Evolutionary conservation across 805 yeast genomes (phyloP), one percentile per base, ranked within the genome.

Genomic region (Sungouiella blattae): DNA sequence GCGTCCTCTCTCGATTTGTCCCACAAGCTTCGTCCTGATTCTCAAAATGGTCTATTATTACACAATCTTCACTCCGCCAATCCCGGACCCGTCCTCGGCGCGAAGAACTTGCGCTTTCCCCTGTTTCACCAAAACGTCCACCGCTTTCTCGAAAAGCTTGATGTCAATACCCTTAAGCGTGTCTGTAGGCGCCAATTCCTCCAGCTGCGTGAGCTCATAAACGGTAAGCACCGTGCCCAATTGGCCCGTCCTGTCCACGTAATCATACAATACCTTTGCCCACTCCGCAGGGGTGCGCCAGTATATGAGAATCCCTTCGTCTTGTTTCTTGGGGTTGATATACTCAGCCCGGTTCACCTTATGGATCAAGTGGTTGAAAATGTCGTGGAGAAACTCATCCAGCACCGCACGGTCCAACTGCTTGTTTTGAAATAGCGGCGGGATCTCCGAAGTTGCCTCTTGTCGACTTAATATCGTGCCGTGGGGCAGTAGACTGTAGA

Each of bases 11-110:
- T n/a, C n/a, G n/a, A n/a, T n/a, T n/a, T n/a, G n/a, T n/a, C n/a
- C n/a, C n/a, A n/a, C n/a, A n/a, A n/a, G n/a, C n/a, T n/a, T n/a
- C n/a, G n/a, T n/a, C n/a, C n/a, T n/a, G n/a, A n/a, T n/a, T n/a
- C n/a, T n/a, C n/a, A n/a, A n/a, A n/a, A n/a, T n/a, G n/a, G n/a
- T n/a, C n/a, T n/a, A n/a, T n/a, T n/a, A n/a, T n/a, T 52, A 78
- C 20, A 75, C 75, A 18, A 80, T 71, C 60, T 91, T 91, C 4
- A 89, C 84, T 15, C 95, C 98, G 2, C 82, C 83, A 15, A 83
- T 74, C 33, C 68, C 71, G 25, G 53, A 37, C 9, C 79, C 80
- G 25, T 72, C 77, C 26, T 80, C 83, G 31, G 77, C 83, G 58
- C 78, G 79, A 58, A 89, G 59, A 14, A 85, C 54, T 32, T 80